Evolutionary conservation across 352 stramenopile species (phyloP).

Genomic region (Synura sp.): DNA sequence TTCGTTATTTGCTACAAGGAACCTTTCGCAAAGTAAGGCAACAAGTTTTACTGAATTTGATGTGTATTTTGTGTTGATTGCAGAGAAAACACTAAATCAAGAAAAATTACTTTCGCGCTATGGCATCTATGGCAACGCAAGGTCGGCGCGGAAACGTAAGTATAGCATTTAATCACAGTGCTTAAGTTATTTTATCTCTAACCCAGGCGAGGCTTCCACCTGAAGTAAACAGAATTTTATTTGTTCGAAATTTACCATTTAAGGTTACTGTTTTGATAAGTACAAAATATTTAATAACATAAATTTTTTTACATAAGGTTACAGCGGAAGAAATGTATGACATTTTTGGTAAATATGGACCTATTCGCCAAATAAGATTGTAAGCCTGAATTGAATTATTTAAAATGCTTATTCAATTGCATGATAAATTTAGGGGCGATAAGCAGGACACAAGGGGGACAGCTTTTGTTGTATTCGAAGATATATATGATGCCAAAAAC

Average conservation of each 20-base stretch:
- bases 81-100: no score
- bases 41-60: no score
- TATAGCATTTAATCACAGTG: no score
- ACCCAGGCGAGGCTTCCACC: conserved; percentile 91
- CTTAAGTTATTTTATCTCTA: no score
- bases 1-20: no score
- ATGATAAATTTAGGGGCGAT: conserved; percentile 59
- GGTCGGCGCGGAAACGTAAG: no score
- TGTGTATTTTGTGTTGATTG: no score
- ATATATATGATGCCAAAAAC: conserved; percentile 99
- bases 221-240: conserved; percentile 96
- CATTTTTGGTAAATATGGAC: conserved; percentile 99
- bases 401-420: conserved; percentile 2
- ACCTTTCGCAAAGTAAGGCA: no score
- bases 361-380: conserved; percentile 92
- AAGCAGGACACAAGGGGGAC: conserved; percentile 92
- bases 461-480: conserved; percentile 97
- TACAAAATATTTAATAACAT: conserved; percentile 1
- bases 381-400: conserved; percentile 41
- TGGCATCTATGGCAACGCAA: no score
- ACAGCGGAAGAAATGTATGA: conserved; percentile 98
- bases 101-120: no score
- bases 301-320: conserved; percentile 57
- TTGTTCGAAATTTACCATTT: conserved; percentile 96
- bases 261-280: conserved; percentile 58